Evolutionary conservation across 2,329 filamentous ascomycete species (phyloP), one percentile per base, ranked within the genome.

Genomic region (Chrysosphaeria jannelii): DNA sequence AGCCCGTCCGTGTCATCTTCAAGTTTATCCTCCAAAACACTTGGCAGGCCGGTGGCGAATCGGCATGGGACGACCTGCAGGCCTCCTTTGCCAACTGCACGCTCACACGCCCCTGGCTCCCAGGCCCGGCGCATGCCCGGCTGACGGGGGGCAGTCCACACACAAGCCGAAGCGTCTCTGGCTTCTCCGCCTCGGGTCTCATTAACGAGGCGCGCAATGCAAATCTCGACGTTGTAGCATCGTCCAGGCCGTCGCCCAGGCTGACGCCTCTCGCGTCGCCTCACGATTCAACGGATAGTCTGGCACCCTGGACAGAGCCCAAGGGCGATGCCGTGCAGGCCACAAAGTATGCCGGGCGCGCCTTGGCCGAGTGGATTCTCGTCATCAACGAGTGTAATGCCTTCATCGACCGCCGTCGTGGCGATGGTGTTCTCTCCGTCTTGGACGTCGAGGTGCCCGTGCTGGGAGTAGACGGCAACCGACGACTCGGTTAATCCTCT

Each of bases 311-410:
- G 22, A 46, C 10, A 41, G 45, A 51, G 31, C 58, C 57, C 0
- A 37, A 34, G 2, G 53, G 53, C 5, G 31, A 46, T 2, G 52
- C 44, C 25, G 40, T 41, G 9, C 42, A 44, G 21, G 51, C 50
- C 13, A 46, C 52, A 6, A 57, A 58, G 23, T 70, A 81, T 39
- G 50, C 58, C 3, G 74, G 74, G 2, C 54, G 70, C 11, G 66
- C 74, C 1, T 49, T 85, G 21, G 71, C 71, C 0, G 74, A 85
- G 40, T 85, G 74, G 74, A 51, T 54, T 11, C 47, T 72, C 10
- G 57, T 81, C 11, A 61, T 78, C 10, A 57, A 59, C 26, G 74
- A 85, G 39, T 75, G 65, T 46, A 75, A 79, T 43, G 72, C 63
- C 36, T 85, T 81, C 41, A 61, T 76, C 15, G 71, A 81, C 28